Evolutionary conservation across 345 rosid genomes (phyloP), one percentile per base, ranked within the genome.

Genomic region (Abelmoschus esculentus): DNA sequence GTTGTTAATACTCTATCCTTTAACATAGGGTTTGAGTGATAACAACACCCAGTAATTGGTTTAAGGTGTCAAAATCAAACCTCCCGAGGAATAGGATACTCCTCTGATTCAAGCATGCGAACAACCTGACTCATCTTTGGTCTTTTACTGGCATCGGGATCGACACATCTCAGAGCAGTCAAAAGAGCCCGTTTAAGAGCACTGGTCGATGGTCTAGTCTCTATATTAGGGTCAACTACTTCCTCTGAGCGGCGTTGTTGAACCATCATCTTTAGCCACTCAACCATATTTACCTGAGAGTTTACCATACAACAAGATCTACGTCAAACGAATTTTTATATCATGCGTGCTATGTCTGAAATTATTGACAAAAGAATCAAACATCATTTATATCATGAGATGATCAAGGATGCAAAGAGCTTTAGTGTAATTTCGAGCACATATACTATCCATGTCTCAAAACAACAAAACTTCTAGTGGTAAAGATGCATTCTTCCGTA

Each of bases 61-160:
- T 29, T 1, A 54, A 12, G 31, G 46, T 4, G 29, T 64, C 15
- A 62, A 75, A 68, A 70, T 70, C 83, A 42, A 74, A 88, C 98
- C 96, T 92, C 93, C 80, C 91, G 81, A 36, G 90, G 85, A 64
- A 92, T 67, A 64, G 91, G 96, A 81, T 89, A 90, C 66, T 90
- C 98, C 80, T 90, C 97, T 42, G 92, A 87, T 75, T 93, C 97
- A 54, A 93, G 90, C 98, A 93, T 90, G 55, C 96, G 89, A 67
- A 81, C 95, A 3, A 87, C 98, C 79, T 87, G 98, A 74, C 96
- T 89, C 98, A 93, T 93, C 83, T 84, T 93, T n/a, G 97, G 96
- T 75, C 98, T 87, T 86, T 93, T 93, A 64, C 84, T 91, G 40
- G 91, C 78, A 80, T 93, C 98, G 46, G 96, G 97, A 84, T 93